Base-by-base conservation (phyloP, 1,284 basidiomycete genomes). In the Trichosporon sp. region DNA sequence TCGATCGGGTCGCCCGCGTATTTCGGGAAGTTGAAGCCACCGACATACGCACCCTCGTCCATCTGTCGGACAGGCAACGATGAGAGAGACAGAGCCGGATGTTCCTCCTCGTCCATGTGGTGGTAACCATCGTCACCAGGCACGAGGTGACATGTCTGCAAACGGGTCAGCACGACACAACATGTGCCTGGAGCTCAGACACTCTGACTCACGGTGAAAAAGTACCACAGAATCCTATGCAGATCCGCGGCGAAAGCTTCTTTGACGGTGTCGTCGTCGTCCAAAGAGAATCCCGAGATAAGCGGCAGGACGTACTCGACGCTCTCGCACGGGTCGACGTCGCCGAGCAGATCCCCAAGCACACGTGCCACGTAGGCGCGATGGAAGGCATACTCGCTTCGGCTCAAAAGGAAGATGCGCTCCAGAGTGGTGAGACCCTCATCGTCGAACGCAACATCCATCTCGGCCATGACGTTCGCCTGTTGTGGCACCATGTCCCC, bases 221-320 rank as follows among this genome's bases (percentile, higher is more conserved):
- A 98, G 88, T 91, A 96, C 93, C 93, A 97, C 69, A 97, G 86
- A 70, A 96, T 86, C 49, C 86, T 82, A 59, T 92, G 87, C 25
- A 99, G 82, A 73, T 92, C 88, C 2, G 87, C 85, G 1, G 92
- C 89, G 44, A 99, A 88, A 0, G 92, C 90, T 74, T 96, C 92
- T 78, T 92, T 94, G 65, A 99, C 94, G 40, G 86, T 81, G 71
- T 95, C 92, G 69, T 97, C 95, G 77, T 91, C 87, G 74, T 98
- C 95, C 78, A 90, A 88, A 2, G 91, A 92, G 32, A 98, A 86
- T 25, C 87, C 87, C 60, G 87, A 90, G 65, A 99, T 85, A 19
- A 97, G 84, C 1, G 95, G 95, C 13, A 97, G 83, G 58, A 99
- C 91, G 77, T 96, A 99, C 78, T 95, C 91, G 71, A 94, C 89